Conservation (phyloP, 345 rosid genomes). For the Hibiscus trionum region DNA sequence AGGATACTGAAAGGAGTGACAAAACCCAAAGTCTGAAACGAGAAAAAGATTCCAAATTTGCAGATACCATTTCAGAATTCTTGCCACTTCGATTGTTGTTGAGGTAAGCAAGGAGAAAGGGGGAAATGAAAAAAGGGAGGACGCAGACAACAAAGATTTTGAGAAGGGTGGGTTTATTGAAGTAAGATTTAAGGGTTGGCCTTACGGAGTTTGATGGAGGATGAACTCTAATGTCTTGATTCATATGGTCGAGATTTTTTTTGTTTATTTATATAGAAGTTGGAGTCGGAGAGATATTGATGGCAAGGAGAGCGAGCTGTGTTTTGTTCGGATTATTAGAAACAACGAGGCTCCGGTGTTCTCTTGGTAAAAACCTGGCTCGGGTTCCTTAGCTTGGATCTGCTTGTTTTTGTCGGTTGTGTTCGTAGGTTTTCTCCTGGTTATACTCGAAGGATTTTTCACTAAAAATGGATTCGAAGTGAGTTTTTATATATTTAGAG, state of each 20-base stretch:
- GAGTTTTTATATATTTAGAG: not conserved
- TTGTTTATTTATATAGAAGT: not conserved
- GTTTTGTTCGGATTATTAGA: not conserved
- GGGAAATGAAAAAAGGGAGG: not conserved
- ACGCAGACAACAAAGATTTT: not conserved
- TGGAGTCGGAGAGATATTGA: not conserved
- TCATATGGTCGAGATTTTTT: not conserved
- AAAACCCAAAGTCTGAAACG: not conserved
- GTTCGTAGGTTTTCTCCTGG: not conserved
- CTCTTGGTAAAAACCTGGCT: not conserved
- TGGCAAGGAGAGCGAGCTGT: too few species aligned
- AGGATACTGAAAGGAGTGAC: not conserved
- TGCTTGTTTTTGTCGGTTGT: not conserved
- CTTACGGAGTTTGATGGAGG: not conserved
- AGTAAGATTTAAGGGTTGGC: not conserved
- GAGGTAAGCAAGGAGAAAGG: not conserved
- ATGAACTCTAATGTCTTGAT: not conserved
- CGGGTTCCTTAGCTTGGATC: not conserved
- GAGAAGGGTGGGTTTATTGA: not conserved
- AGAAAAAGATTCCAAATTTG: not conserved
- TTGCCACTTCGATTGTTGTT: not conserved
- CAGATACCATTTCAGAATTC: slow-evolving; percentile 6
- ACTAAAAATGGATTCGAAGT: not conserved
- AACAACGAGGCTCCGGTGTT: not conserved
- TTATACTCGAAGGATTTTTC: not conserved